Evolutionary conservation across 495 filamentous ascomycete species (phyloP), one percentile per base, ranked within the genome.

Genomic region (Talaromyces borbonicus): DNA sequence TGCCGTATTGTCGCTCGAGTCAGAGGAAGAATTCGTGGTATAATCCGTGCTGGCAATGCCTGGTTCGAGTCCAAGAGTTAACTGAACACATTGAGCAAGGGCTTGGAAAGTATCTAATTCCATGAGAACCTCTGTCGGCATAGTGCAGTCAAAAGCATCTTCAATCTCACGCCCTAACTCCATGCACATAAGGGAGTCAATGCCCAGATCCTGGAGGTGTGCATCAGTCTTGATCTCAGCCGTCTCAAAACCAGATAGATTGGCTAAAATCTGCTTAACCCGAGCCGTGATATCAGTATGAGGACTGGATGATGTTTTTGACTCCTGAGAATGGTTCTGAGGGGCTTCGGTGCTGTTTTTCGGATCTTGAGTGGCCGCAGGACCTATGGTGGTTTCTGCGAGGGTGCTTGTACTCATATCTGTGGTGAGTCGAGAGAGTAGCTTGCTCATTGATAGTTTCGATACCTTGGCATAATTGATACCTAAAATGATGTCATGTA

Each of bases 171-270:
- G 60, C 1, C 63, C 68, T 47, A 79, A 49, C 54, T 80, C 76
- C 73, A 75, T 74, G 0, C 67, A 70, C 56, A 74, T 65, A 0
- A 80, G 58, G 0, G 74, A 80, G 45, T 80, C 76, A 11, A 80
- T 72, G 0, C 76, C 74, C 7, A 75, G 27, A 14, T 78, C 69
- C 5, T 62, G 64, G 18, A 78, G 56, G 3, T 62, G 51, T 0
- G 51, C 56, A 19, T 68, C 56, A 14, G 54, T 48, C 5, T 54
- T 43, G 5, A 79, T 68, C 14, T 74, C 69, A 2, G 55, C 43
- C 0, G 55, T 36, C 15, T 73, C 65, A 0, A 77, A 45, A 1
- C 73, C 72, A 19, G 65, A 71, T 3, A 76, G 32, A 0, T 68
- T 55, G 0, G 51, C 57, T 5, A 72, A 22, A 7, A 68, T 41